Base-by-base conservation (phyloP, 1,139 yeast species). In the Pichia sp. region DNA sequence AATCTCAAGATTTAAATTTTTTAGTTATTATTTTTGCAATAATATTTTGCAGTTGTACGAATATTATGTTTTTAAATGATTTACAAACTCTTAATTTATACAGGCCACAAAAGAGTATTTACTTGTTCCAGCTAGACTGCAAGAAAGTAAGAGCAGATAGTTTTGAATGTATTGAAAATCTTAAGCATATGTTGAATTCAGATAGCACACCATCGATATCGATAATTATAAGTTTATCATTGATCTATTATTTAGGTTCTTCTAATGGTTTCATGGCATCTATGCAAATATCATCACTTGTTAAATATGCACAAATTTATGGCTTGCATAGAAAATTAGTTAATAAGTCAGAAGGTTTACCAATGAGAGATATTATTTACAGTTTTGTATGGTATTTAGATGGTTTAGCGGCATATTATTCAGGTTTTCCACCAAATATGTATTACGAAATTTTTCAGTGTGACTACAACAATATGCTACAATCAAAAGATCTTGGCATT, bases 361-460 rank as follows among this genome's bases (percentile, higher is more conserved):
- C 57, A 22, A 35, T 50, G 34, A 43, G 55, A 35, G 50, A 50
- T 36, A 27, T 52, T 12, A 46, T 53, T 4, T 55, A 55, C 39
- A 53, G 51, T 30, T 53, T 52, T 43, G 50, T 55, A 20, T 47
- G 51, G 44, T 52, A 48, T 36, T 26, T 55, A 37, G 58, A 55
- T 42, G 46, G 55, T 2, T 33, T 55, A 11, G 35, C 49, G 1
- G 49, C 57, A 5, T 55, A 54, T 30, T 55, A 51, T 37, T 46
- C 50, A 11, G 58, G 58, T 3, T 40, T 54, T 7, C 53, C 57
- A 3, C 55, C 57, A 10, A 47, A 43, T 34, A 48, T 54, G 40
- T 42, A 48, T 28, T 33, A 37, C 11, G 50, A 50, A 12, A 43
- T 42, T 33, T 53, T 44, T 34, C 56, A 54, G 30, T 45, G 50